A percentile compares a stretch with the other conserved stretches of the same genome.
Evolutionary conservation across 2,329 filamentous ascomycete genomes (phyloP).

Genomic region (Orbilia blumenaviensis): DNA sequence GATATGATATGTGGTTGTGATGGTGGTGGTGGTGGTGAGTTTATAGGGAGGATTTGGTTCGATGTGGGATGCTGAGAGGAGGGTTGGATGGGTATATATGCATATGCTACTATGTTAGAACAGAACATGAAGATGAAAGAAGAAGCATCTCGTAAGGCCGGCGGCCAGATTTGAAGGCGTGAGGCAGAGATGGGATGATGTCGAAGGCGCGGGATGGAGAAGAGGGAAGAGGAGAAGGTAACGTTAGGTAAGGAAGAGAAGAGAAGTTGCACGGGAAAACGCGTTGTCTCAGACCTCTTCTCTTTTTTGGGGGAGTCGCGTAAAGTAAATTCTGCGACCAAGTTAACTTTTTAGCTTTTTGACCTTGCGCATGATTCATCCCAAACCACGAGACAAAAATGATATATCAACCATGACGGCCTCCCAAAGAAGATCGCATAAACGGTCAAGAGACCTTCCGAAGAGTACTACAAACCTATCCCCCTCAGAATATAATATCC

Average conservation of each 20-base stretch:
- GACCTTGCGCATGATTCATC: too few relatives aligned
- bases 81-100: too few relatives aligned
- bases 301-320: slow-evolving; percentile 27
- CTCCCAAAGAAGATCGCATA: slow-evolving; percentile 22
- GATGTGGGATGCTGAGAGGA: background rate
- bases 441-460: slow-evolving; percentile 56
- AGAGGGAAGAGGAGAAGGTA: background rate
- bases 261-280: slow-evolving; percentile 29
- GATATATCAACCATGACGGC: slow-evolving; percentile 8
- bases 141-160: background rate
- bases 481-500: too few relatives aligned
- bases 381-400: slow-evolving; percentile 18
- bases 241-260: background rate
- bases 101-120: too few relatives aligned
- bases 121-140: too few relatives aligned
- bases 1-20: too few relatives aligned
- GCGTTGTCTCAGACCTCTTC: slow-evolving; percentile 37
- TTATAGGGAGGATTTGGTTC: background rate
- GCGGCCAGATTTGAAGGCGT: background rate
- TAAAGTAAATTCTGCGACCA: slow-evolving; percentile 37
- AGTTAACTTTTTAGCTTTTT: too few relatives aligned
- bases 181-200: background rate
- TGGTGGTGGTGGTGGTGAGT: too few relatives aligned
- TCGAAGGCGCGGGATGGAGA: background rate
- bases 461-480: too few relatives aligned